Percentiles rank a stretch among this genome's conserved stretches.
Conservation (phyloP, 768 basidiomycete genomes). For the Daedalea quercina region DNA sequence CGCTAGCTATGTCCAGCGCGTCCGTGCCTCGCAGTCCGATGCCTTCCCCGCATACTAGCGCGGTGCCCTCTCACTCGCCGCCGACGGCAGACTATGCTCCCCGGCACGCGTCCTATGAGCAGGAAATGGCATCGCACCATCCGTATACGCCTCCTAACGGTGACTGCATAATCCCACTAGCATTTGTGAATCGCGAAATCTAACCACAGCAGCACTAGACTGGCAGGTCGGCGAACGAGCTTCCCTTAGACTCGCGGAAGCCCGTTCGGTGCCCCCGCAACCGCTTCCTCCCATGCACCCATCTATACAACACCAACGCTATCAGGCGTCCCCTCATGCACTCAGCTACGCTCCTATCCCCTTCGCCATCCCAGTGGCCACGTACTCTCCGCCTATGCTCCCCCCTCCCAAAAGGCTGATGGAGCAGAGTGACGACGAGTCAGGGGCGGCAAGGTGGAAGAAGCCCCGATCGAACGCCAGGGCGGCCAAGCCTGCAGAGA, state of each 20-base stretch:
- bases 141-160: constrained; percentile 11
- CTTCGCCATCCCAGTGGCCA: constrained; percentile 2
- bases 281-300: constrained; percentile 14
- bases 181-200: constrained; percentile 15
- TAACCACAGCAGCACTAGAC: constrained; percentile 26
- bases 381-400: constrained; percentile 7
- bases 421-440: constrained; percentile 33
- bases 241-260: constrained; percentile 47
- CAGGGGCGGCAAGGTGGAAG: constrained; percentile 38
- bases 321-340: constrained; percentile 4
- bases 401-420: constrained; percentile 31
- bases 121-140: constrained; percentile 8
- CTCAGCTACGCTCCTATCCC: constrained; percentile 8
- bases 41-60: background rate
- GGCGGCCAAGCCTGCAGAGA: constrained; percentile 24
- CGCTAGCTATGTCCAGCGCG: background rate
- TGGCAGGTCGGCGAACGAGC: constrained; percentile 50
- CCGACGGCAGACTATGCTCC: constrained; percentile 9
- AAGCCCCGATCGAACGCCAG: constrained; percentile 34
- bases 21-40: constrained; percentile 6
- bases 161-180: constrained; percentile 12
- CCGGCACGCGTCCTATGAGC: constrained; percentile 14
- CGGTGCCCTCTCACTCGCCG: background rate
- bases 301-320: constrained; percentile 1
- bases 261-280: constrained; percentile 35